phyloP scores from a whole-genome alignment of 371 early-diverging fungal species.

The Mucor mucedo region DNA sequence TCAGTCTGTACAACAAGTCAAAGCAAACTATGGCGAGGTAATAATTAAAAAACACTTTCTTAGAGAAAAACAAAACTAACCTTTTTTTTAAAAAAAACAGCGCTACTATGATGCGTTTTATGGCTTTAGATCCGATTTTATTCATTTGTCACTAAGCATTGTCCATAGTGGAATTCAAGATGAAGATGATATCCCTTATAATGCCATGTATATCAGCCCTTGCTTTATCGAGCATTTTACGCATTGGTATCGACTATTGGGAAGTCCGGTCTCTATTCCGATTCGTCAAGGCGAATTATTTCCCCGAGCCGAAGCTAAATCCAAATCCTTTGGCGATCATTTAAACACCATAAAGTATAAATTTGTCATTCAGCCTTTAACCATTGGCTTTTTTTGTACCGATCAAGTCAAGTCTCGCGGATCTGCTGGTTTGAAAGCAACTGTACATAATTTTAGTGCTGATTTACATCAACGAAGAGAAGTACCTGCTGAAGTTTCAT shows the following conservation, averaged over 20 bases:
- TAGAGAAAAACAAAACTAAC: too few relatives aligned
- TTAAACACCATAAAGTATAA: conserved; percentile 47
- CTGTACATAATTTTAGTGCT: conserved; percentile 27
- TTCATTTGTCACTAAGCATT: conserved; percentile 66
- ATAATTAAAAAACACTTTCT: neutral
- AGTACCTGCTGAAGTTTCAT: neutral
- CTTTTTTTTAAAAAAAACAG: conserved; percentile 24
- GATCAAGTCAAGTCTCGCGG: conserved; percentile 37
- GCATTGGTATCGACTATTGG: conserved; percentile 48
- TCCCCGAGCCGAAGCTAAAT: conserved; percentile 26
- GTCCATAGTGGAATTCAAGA: neutral
- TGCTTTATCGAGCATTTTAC: conserved; percentile 48
- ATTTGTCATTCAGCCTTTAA: conserved; percentile 42
- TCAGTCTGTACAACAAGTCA: conserved; percentile 39
- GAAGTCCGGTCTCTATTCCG: conserved; percentile 49
- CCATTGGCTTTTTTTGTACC: conserved; percentile 48
- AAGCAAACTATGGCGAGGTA: conserved; percentile 41
- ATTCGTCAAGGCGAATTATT: conserved; percentile 50
- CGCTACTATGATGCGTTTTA: conserved; percentile 58
- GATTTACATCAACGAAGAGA: conserved; percentile 42
- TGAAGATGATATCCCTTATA: conserved; percentile 15
- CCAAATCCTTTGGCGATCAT: conserved; percentile 47
- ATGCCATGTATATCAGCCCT: conserved; percentile 53
- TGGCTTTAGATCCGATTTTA: conserved; percentile 70
- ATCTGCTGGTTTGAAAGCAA: conserved; percentile 38